Percentiles rank a stretch among this genome's conserved stretches.
Conservation (phyloP, 768 basidiomycete genomes). For the Tulasnella sp. region DNA sequence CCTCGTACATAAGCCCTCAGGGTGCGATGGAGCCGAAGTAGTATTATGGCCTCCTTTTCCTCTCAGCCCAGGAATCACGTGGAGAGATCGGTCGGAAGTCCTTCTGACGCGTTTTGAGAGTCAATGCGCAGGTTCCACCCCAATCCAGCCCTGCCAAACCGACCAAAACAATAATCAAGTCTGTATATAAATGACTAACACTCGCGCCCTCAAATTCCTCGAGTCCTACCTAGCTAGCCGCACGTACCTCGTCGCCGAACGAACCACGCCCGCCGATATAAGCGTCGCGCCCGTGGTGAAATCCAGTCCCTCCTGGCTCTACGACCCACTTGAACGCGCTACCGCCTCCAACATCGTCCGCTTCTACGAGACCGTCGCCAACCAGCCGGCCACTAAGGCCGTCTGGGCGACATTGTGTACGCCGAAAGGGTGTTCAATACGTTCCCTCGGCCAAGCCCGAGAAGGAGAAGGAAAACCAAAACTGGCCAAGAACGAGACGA, state of each 20-base stretch:
- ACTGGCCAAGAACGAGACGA: slow-evolving; percentile 49
- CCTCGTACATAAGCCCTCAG: too few relatives aligned
- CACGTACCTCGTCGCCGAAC: slow-evolving; percentile 91
- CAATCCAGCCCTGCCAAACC: too few relatives aligned
- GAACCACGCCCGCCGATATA: slow-evolving; percentile 92
- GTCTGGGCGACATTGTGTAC: slow-evolving; percentile 55
- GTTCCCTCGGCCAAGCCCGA: slow-evolving; percentile 55
- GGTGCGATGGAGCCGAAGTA: too few relatives aligned
- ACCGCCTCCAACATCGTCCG: slow-evolving; percentile 76
- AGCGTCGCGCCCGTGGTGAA: slow-evolving; percentile 56
- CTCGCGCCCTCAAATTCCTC: slow-evolving; percentile 59
- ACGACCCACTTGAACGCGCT: slow-evolving; percentile 54
- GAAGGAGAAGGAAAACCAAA: slow-evolving; percentile 30
- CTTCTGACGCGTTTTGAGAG: too few relatives aligned
- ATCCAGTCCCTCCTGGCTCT: slow-evolving; percentile 47
- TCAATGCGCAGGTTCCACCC: too few relatives aligned
- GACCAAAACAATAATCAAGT: too few relatives aligned
- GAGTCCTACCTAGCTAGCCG: slow-evolving; percentile 67
- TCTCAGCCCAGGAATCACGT: too few relatives aligned
- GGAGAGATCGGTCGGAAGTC: too few relatives aligned
- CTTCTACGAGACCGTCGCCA: slow-evolving; percentile 78
- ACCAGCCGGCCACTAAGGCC: slow-evolving; percentile 56
- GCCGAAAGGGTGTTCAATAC: slow-evolving; percentile 68
- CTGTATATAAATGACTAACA: too few relatives aligned
- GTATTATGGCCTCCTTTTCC: too few relatives aligned